Percentiles rank a stretch among this genome's conserved stretches.
phyloP scores from a whole-genome alignment of 371 early-diverging fungal species.

The Blakeslea trispora region DNA sequence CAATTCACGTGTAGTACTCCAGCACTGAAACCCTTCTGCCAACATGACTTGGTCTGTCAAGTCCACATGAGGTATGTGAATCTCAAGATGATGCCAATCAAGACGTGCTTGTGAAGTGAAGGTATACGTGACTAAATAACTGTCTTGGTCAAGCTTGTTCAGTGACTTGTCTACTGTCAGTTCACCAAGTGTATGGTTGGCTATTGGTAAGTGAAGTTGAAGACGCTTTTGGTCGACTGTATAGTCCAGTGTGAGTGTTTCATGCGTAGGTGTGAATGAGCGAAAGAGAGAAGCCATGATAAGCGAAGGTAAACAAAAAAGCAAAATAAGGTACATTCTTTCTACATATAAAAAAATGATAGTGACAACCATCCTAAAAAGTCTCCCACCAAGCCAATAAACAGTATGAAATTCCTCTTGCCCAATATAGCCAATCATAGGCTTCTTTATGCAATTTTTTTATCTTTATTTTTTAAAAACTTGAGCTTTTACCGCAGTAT shows the following conservation, averaged over 20 bases:
- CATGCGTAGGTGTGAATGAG: no score
- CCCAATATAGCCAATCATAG: no score
- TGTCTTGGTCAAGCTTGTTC: neutral
- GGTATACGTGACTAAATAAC: neutral
- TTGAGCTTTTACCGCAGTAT: no score
- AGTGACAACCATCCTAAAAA: neutral
- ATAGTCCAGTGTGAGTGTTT: neutral
- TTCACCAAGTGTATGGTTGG: neutral
- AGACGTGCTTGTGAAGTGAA: neutral
- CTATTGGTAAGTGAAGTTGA: neutral
- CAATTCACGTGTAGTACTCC: conserved; percentile 51
- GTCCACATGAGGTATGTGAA: conserved; percentile 23
- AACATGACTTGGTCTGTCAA: conserved; percentile 40
- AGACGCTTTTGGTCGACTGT: neutral
- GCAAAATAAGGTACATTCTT: neutral
- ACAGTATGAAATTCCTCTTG: no score
- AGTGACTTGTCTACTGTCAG: neutral
- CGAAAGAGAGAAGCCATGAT: neutral
- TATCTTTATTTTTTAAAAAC: no score
- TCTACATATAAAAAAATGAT: neutral
- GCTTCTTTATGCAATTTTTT: no score
- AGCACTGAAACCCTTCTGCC: conserved; percentile 62
- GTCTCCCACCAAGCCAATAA: no score
- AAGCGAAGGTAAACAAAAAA: neutral
- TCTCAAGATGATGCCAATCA: conserved; percentile 14